Conservation (phyloP, 768 basidiomycete species). For the Tricholoma flavovirens region DNA sequence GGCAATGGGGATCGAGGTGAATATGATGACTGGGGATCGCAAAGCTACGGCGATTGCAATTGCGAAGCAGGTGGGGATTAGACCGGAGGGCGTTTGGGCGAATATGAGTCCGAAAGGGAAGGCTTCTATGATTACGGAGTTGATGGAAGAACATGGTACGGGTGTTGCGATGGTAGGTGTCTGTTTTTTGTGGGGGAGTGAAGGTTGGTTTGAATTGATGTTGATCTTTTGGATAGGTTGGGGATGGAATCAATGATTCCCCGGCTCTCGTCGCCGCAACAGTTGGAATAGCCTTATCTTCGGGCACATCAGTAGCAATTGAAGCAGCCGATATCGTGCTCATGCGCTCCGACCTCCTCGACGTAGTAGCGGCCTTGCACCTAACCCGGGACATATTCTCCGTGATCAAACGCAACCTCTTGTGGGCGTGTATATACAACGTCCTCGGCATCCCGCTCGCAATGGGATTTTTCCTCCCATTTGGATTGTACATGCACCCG, state of each 20-base stretch:
- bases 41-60: conserved; percentile 81
- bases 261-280: conserved; percentile 95
- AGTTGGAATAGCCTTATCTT: conserved; percentile 93
- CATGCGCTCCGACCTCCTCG: conserved; percentile 94
- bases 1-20: conserved; percentile 87
- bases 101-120: conserved; percentile 96
- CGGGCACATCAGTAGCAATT: conserved; percentile 94
- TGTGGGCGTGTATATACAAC: conserved; percentile 97
- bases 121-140: conserved; percentile 73
- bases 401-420: conserved; percentile 86
- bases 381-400: conserved; percentile 84
- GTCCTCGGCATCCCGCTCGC: conserved; percentile 91
- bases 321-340: conserved; percentile 98
- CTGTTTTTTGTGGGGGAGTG: neutral
- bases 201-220: too few relatives aligned
- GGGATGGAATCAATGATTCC: conserved; percentile 98
- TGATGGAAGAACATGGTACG: conserved; percentile 64
- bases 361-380: conserved; percentile 94
- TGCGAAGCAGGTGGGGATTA: conserved; percentile 86
- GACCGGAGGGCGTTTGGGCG: conserved; percentile 78
- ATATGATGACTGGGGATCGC: conserved; percentile 93
- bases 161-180: conserved; percentile 85
- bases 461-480: conserved; percentile 93
- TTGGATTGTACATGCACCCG: conserved; percentile 90
- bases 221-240: conserved; percentile 52